Base-by-base conservation (phyloP, 257 asterid genomes). In the Scutellaria baicalensis region DNA sequence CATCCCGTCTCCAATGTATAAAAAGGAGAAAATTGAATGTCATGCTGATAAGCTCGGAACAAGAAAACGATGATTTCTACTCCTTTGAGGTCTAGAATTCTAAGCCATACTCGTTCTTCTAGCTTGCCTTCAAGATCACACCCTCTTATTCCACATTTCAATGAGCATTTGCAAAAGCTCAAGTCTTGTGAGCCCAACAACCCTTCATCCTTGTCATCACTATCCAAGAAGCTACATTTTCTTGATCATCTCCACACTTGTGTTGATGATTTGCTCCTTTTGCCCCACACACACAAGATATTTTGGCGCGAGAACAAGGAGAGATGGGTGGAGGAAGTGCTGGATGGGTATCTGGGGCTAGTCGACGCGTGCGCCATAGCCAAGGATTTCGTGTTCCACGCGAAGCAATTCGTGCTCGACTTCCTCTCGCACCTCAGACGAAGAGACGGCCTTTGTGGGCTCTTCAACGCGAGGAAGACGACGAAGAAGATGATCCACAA, bases 41-140 rank as follows among this genome's bases (percentile, higher is more conserved):
- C 48, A 36, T 9, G 12, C 20, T 9, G 1, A 20, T 11, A 8
- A 0, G 14, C n/a, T 7, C n/a, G 4, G 31, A 20, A 20, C 5
- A 6, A 10, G 21, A 10, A 10, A 27, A 62, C 11, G n/a, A 78
- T 43, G 59, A 68, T 76, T 68, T 59, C 86, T 36, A 81, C 86
- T 12, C 85, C 89, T 72, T 39, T 73, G 72, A 78, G 70, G 62
- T 67, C 85, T 10, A 84, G 75, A 73, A 18, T 74, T 65, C 66
- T 62, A 6, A 59, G 50, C 44, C 77, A 79, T 65, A 76, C 81
- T 62, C 87, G 84, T 49, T 82, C 87, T 27, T 16, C 81, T 14
- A 84, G 87, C 74, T 79, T 84, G 57, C 85, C 85, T 48, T 69
- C 80, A 0, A 70, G 70, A 73, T 78, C 81, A 18, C 85, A 77